Evolutionary conservation across 495 filamentous ascomycete genomes (phyloP), one percentile per base, ranked within the genome.

Genomic region (Neurospora sp.): DNA sequence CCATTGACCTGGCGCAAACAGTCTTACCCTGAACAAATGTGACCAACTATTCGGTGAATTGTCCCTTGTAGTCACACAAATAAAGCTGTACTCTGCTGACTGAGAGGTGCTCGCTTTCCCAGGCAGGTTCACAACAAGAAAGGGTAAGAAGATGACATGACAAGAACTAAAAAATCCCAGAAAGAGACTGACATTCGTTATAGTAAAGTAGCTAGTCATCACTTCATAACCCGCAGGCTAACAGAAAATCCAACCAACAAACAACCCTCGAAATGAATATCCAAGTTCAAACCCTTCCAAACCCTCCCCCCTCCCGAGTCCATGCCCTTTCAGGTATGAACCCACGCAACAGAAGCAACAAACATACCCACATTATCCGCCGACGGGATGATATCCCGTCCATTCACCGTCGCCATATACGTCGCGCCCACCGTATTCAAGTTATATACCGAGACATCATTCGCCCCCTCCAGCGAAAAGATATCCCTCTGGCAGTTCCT

Each of bases 401-500:
- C 88, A 77, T 90, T 82, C 40, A 80, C 69, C 16, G 80, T 84
- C 2, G 82, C 72, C 84, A 86, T 85, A 38, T 81, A 81, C 27
- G 74, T 80, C 6, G 81, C 77, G 9, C 84, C 85, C 5, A 86
- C 79, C 2, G 87, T 88, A 72, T 87, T 88, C 27, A 90, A 78
- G 71, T 87, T 82, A 69, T 85, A 87, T 38, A 87, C 76, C 39
- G 74, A 74, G 18, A 88, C 75, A 8, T 80, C 71, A 68, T 76
- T 83, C 71, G 72, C 75, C 74, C 74, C 71, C 70, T 88, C 87
- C 16, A 91, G 91, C 85, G 20, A 59, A 2, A 59, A 59, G 4
- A 92, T 92, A 9, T 85, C 77, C 48, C 80, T 84, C 82, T 93
- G 91, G 79, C 91, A 94, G 14, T 77, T 78, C 40, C 82, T 84